These are phyloP conservation scores for Xanthoconium purpureum DNA, from an alignment of 768 basidiomycete species.

Conservation along the genomic window DNA sequence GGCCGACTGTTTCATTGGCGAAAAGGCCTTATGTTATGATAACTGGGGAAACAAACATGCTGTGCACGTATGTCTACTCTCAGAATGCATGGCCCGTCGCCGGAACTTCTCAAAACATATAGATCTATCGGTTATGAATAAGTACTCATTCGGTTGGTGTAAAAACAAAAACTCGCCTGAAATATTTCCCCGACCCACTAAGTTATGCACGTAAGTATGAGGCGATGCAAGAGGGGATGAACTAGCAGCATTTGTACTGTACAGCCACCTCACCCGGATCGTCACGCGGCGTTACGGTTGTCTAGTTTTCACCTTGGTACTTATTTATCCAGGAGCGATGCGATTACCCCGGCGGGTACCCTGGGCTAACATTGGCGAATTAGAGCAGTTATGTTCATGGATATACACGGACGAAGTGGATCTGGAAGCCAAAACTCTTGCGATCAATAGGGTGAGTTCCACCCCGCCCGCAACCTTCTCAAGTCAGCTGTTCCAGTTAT, in stretches of 20 bases:
- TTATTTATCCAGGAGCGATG: slow-evolving; percentile 39
- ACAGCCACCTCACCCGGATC: not conserved
- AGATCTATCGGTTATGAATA: no score
- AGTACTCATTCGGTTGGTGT: not conserved
- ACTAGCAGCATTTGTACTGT: not conserved
- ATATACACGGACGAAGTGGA: slow-evolving; percentile 68
- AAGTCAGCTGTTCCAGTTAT: slow-evolving; percentile 46
- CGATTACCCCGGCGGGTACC: slow-evolving; percentile 77
- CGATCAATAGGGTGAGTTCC: slow-evolving; percentile 61
- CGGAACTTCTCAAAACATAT: no score
- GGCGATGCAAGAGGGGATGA: no score
- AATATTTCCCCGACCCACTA: not conserved
- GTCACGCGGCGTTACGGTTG: no score
- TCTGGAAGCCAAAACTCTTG: slow-evolving; percentile 49
- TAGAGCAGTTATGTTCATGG: slow-evolving; percentile 74
- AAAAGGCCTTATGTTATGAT: no score
- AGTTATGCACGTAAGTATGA: no score
- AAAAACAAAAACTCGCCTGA: not conserved
- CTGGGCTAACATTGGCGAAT: slow-evolving; percentile 66
- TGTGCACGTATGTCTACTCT: no score
- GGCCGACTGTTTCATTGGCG: no score
- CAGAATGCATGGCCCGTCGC: no score
- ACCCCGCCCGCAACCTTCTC: not conserved
- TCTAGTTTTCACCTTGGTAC: not conserved
- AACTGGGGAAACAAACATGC: no score